Evolutionary conservation across 108 stramenopile genomes (phyloP), one percentile per base, ranked within the genome.

Genomic region (Halocafeteria seosinensis): DNA sequence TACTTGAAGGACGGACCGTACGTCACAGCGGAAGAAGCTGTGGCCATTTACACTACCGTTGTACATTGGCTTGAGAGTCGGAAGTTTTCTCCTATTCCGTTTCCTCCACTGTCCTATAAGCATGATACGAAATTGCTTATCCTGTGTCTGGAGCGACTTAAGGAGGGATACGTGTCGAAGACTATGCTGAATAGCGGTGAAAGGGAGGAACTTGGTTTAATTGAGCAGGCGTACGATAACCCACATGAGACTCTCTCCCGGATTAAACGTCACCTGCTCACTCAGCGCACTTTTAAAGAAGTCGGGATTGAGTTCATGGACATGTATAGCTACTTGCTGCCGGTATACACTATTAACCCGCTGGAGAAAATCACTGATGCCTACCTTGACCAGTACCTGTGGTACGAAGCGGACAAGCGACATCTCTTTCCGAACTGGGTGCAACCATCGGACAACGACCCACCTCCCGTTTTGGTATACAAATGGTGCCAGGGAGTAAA

Each of bases 111-210:
- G 50, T 90, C 88, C 9, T 99, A 99, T 90, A 99, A 99, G 74
- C 94, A 99, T 72, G 97, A 99, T 76, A 99, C 97, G 6, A 99
- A 99, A 77, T 88, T 99, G 47, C 78, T 99, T 36, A 99, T 99
- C 67, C 84, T 99, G 53, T 93, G 93, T 33, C 81, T 99, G 32
- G 97, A 99, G 78, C 81, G 97, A 26, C 81, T 99, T 59, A 99
- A 99, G 79, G 97, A 99, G 75, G 85, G 82, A 42, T 95, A 90
- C 76, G 88, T 87, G 25, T 67, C 89, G 29, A 87, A 90, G 63
- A 82, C 80, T 30, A 80, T 92, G 37, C 83, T 99, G n/a, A 96
- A 96, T 64, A 88, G 88, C 65, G 79, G 80, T 0, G 89, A 90
- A 61, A 76, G 97, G 31, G 94, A 95, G 76, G 94, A 99, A 66